These are phyloP conservation scores for Polymyxa betae DNA, from an alignment of 208 protist genomes.

Conservation along the genomic window DNA sequence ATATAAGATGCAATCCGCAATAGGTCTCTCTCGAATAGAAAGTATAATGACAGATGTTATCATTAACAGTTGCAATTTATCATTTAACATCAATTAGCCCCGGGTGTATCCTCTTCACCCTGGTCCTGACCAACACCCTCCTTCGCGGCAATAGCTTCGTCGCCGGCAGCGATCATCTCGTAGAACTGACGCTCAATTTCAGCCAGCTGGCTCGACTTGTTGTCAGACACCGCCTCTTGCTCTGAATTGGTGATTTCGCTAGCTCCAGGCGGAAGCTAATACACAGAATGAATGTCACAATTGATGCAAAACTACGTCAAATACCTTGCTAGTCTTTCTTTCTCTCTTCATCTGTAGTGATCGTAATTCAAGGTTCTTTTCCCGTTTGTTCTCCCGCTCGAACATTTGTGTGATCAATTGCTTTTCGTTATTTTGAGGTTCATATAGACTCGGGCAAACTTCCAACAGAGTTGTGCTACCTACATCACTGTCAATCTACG, in stretches of 20 bases:
- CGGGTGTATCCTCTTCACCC: not conserved
- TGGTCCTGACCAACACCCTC: not conserved
- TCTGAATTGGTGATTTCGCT: not conserved
- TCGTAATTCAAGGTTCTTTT: conserved; percentile 85
- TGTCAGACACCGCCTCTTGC: too few species aligned
- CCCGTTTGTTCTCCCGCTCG: conserved; percentile 85
- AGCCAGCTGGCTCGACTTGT: not conserved
- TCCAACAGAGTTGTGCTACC: conserved; percentile 86
- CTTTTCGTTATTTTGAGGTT: conserved; percentile 82
- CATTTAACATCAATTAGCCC: too few species aligned
- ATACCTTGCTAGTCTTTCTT: conserved; percentile 26
- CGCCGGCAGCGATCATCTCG: not conserved
- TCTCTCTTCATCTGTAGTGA: conserved; percentile 66
- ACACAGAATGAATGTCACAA: not conserved
- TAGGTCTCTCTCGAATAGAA: too few species aligned
- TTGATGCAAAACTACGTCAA: not conserved
- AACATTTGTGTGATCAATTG: conserved; percentile 82
- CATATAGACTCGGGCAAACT: conserved; percentile 83
- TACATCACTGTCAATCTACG: not conserved
- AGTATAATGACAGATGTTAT: too few species aligned
- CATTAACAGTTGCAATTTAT: too few species aligned
- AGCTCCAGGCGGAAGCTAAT: too few species aligned
- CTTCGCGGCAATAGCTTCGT: not conserved
- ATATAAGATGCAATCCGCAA: too few species aligned
- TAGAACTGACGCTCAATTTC: not conserved